phyloP scores from a whole-genome alignment of 805 yeast species.

The Jamesozyma lodderae region DNA sequence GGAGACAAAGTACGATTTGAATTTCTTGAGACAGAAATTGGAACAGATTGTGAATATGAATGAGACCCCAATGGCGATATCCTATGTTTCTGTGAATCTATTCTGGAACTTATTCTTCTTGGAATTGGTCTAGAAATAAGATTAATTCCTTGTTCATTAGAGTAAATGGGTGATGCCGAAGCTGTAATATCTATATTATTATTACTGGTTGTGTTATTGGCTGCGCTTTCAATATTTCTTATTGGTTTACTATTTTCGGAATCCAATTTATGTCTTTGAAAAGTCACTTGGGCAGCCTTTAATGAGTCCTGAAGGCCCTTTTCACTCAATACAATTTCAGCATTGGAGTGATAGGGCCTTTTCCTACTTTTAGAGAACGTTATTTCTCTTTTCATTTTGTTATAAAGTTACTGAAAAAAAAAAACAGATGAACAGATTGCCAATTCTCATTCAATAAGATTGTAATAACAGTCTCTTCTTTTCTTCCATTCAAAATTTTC shows the following conservation, averaged over 20 bases:
- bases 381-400: too few species aligned
- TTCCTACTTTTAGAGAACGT: slow-evolving; percentile 4
- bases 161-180: neutral
- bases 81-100: neutral
- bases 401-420: too few species aligned
- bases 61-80: neutral
- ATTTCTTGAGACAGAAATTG: neutral
- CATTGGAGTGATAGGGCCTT: neutral
- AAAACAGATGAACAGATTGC: too few species aligned
- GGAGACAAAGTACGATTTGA: neutral
- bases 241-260: neutral
- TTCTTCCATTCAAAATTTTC: too few species aligned
- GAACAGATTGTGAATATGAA: neutral
- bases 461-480: too few species aligned
- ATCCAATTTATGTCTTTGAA: slow-evolving; percentile 17
- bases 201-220: neutral
- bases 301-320: slow-evolving; percentile 20
- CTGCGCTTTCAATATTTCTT: neutral
- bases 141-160: neutral
- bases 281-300: slow-evolving; percentile 26
- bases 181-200: neutral
- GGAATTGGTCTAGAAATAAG: neutral
- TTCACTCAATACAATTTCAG: slow-evolving; percentile 8
- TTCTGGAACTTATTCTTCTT: neutral
- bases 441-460: too few species aligned